Base-by-base conservation (phyloP, 2,329 filamentous ascomycete genomes). In the Cladophialophora carrionii region DNA sequence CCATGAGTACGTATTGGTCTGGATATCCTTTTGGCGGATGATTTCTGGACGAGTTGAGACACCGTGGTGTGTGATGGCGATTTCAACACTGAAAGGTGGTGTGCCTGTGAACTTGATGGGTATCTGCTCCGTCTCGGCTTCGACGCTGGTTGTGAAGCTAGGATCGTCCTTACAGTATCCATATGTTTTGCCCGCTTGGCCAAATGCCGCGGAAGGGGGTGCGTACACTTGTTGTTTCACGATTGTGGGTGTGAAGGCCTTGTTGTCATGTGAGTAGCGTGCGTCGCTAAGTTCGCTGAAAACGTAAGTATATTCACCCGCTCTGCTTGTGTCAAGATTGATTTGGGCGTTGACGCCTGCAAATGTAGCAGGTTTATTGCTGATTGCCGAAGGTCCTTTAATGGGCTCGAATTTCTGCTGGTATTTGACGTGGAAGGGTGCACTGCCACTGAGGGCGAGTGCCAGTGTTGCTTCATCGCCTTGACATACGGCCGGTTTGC, bases 391-490 rank as follows among this genome's bases (percentile, higher is more conserved):
- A 17, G 87, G 84, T 14, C 90, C 89, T 67, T 86, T 85, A 57
- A 85, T 82, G 10, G 89, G 84, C 71, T 89, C 90, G 72, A 91
- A 88, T 56, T 85, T 87, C 70, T 96, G 84, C 71, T 92, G 87
- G 75, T 97, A 98, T 70, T 91, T 85, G 55, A 96, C 84, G 71
- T 89, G 87, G 76, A 90, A 98, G 1, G 95, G 95, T 41, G 93
- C 85, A 57, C 88, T 85, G 86, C 92, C 94, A 75, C 85, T 85
- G 67, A 99, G 84, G 51, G 85, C 84, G 60, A 99, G 81, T 73
- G 97, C 92, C 62, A 97, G 88, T 3, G 88, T 87, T 76, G 97
- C 94, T 73, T 96, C 90, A 67, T 98, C 94, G 32, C 94, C 94
- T 79, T 99, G 93, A 74, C 95, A 99, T 32, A 99, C 89, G 66